A percentile compares a stretch with the other conserved stretches of the same genome.
Conservation (phyloP, 768 basidiomycete genomes). For the Boletus rufocinnamomeus region DNA sequence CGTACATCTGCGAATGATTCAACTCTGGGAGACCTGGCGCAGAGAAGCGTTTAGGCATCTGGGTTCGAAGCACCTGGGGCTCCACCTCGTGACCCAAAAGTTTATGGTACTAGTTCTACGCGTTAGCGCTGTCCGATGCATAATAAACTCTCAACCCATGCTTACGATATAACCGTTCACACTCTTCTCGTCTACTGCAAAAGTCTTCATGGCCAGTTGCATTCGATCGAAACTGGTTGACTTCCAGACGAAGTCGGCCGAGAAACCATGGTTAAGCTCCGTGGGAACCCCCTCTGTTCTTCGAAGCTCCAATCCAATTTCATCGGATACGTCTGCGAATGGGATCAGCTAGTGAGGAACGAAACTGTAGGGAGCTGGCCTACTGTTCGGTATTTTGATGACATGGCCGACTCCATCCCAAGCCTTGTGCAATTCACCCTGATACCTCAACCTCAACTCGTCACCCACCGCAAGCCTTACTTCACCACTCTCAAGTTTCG, state of each 20-base stretch:
- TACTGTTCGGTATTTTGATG: constrained; percentile 98
- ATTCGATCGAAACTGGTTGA: constrained; percentile 99
- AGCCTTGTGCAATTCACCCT: constrained; percentile 84
- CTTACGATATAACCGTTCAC: constrained; percentile 97
- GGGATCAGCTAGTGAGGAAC: constrained; percentile 9
- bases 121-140: constrained; percentile 1
- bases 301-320: constrained; percentile 92
- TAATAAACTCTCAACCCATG: constrained; percentile 14
- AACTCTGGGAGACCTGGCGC: constrained; percentile 97
- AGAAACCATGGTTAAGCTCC: constrained; percentile 92
- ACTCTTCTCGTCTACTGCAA: constrained; percentile 98
- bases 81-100: constrained; percentile 97
- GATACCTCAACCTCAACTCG: constrained; percentile 87
- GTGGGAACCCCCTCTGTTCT: constrained; percentile 90
- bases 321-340: constrained; percentile 89
- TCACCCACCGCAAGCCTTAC: constrained; percentile 96
- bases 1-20: constrained; percentile 99
- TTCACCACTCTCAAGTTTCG: constrained; percentile 97
- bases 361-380: constrained; percentile 31
- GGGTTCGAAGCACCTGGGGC: constrained; percentile 85
- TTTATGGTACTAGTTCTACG: constrained; percentile 81
- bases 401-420: constrained; percentile 99
- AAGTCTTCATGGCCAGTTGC: constrained; percentile 99
- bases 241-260: constrained; percentile 99
- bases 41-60: constrained; percentile 97